Evolutionary conservation across 768 basidiomycete species (phyloP), one percentile per base, ranked within the genome.

Genomic region (Podaxis sp.): DNA sequence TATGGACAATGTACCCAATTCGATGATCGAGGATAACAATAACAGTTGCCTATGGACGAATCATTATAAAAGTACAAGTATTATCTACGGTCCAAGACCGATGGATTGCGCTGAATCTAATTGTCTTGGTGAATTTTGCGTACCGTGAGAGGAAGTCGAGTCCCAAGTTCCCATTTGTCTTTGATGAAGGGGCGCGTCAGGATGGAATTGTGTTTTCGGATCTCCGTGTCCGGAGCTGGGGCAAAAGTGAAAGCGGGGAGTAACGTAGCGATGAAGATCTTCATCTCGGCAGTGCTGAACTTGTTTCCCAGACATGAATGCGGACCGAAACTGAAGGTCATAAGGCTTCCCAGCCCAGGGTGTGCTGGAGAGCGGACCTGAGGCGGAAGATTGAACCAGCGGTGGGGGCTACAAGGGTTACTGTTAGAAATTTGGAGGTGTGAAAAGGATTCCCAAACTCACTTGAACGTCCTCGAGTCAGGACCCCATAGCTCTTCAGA

Each of bases 401-500:
- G 80, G 56, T 83, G 80, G 55, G 44, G 44, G n/a, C 44, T 46
- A 8, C 3, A 7, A 20, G 33, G 33, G 33, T 8, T 8, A 17
- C 7, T 20, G 44, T 17, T 7, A 46, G 17, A n/a, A 17, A 20
- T 7, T 17, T 46, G 8, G n/a, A 46, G 44, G 7, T 46, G 44
- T 17, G 20, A 46, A 46, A 6, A 46, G 20, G n/a, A 10, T 2
- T 20, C 8, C 44, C n/a, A 53, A 3, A 74, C 83, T 62, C 67
- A 86, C 85, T 82, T 83, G 76, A 87, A 87, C 63, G 75, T 70
- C 54, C 68, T 67, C 1, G 84, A 82, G 69, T 87, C 84, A 46
- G 71, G 64, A 0, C 86, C 86, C 84, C 85, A 88, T 22, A 85
- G 75, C 30, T 82, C 81, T 64, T 80, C 77, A 48, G 76, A 73